Conservation (phyloP, 116 monocot species). For the Trichopus zeylanicus region DNA sequence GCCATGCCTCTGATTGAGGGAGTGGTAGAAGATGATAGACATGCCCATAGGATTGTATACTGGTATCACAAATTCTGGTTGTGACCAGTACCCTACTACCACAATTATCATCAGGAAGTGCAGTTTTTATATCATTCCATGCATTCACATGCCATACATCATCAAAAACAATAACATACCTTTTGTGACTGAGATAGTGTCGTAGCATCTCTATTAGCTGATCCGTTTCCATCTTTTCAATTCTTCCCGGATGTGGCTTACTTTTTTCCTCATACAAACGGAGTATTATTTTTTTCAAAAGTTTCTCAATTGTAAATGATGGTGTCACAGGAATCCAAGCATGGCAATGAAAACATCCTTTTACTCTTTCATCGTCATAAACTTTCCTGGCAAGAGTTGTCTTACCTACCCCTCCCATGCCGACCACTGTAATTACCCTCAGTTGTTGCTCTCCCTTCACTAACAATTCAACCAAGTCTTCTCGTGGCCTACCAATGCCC, state of each 20-base stretch:
- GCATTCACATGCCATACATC: neutral
- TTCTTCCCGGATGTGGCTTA: slow-evolving; percentile 8
- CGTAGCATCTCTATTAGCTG: slow-evolving; percentile 6
- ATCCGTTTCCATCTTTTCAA: slow-evolving; percentile 8
- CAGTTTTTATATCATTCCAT: neutral
- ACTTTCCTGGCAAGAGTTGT: slow-evolving; percentile 16
- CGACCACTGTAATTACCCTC: slow-evolving; percentile 12
- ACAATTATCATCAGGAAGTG: neutral
- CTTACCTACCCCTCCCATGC: slow-evolving; percentile 17
- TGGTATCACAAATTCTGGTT: neutral
- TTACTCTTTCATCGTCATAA: slow-evolving; percentile 5
- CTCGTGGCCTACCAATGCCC: slow-evolving; percentile 4
- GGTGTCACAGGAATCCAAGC: slow-evolving; percentile 15
- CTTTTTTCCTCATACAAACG: slow-evolving; percentile 1
- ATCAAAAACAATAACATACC: slow-evolving; percentile 9
- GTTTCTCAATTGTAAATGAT: neutral
- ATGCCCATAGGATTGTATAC: neutral
- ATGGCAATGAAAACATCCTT: slow-evolving; percentile 3
- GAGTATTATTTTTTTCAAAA: slow-evolving; percentile 10
- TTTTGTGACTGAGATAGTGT: slow-evolving; percentile 1
- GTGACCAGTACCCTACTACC: slow-evolving; percentile 1
- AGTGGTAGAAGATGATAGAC: neutral
- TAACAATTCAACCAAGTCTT: slow-evolving; percentile 4
- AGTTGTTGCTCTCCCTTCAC: slow-evolving; percentile 5
- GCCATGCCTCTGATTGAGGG: neutral